Base-by-base conservation (phyloP, 139 green algal genomes). In the Haematococcus sp. region DNA sequence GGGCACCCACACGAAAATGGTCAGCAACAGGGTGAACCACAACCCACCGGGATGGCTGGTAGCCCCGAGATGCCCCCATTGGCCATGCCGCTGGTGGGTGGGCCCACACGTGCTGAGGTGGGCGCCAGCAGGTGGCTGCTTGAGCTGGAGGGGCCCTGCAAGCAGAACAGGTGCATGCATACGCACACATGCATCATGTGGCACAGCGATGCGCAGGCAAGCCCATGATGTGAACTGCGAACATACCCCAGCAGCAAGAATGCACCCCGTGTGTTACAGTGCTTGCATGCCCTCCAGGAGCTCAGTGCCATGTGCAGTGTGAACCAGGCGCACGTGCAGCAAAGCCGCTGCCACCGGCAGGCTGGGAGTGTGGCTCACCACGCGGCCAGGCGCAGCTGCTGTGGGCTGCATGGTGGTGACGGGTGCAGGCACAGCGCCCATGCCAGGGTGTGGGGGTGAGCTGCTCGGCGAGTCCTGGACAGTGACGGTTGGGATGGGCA, bases 221-320 rank as follows among this genome's bases (percentile, higher is more conserved):
- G 30, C 60, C 16, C 7, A 19, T 35, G 4, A 9, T 17, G 4
- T 44, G 5, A 20, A 66, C 4, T 40, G 25, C 4, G 27, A 15
- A 66, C 59, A 5, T 35, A 15, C 11, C 33, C 68, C 52, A 74
- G 51, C 51, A 65, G 68, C 68, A 74, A 17, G 25, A 78, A 23
- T 32, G 56, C 63, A 2, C 54, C 63, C 25, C 33, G 66, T 27
- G 59, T 25, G 51, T 72, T 54, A 17, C 31, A 7, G 16, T 30
- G 11, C 3, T 31, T 40, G 31, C 4, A 7, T 22, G 63, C 27
- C 13, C 27, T 31, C 27, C 25, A n/a, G n/a, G n/a, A n/a, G n/a
- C n/a, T n/a, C n/a, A n/a, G n/a, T n/a, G n/a, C n/a, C n/a, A n/a
- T n/a, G n/a, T n/a, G n/a, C n/a, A n/a, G n/a, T n/a, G n/a, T n/a